A percentile compares a stretch with the other conserved stretches of the same genome.
Evolutionary conservation across 345 rosid species (phyloP).

Genomic region (Camelina hispida): DNA sequence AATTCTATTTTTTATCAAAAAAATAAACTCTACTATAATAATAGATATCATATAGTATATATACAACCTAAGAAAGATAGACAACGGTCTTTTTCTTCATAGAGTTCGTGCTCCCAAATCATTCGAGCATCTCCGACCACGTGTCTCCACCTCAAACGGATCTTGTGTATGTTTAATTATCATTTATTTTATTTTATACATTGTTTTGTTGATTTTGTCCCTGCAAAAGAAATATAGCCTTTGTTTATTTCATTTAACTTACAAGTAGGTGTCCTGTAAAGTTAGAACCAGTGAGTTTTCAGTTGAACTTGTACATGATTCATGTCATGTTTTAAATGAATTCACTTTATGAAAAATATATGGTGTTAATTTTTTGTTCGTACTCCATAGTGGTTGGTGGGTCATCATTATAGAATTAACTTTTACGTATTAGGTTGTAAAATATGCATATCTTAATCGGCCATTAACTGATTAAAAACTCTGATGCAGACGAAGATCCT

Average conservation of each 20-base stretch:
- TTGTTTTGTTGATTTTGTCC: constrained; percentile 35
- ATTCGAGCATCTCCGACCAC: constrained; percentile 43
- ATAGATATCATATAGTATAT: no score
- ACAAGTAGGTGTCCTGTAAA: constrained; percentile 37
- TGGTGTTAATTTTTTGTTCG: constrained; percentile 3
- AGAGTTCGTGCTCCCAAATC: constrained; percentile 47
- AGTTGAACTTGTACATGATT: constrained; percentile 24
- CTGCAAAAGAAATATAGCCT: constrained; percentile 15
- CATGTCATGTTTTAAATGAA: constrained; percentile 36
- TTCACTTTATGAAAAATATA: constrained; percentile 14
- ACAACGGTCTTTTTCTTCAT: constrained; percentile 35
- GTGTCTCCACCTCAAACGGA: constrained; percentile 47
- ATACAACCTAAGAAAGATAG: neutral
- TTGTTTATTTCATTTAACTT: neutral
- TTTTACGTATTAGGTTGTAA: neutral
- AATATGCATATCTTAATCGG: neutral
- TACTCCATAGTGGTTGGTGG: constrained; percentile 22
- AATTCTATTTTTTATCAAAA: no score
- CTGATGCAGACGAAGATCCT: constrained; percentile 18
- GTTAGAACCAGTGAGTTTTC: constrained; percentile 28
- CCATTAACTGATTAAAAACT: constrained; percentile 1
- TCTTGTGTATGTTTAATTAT: constrained; percentile 22
- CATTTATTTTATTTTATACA: neutral
- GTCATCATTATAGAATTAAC: constrained; percentile 1
- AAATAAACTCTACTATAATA: neutral